Evolutionary conservation across 2,329 filamentous ascomycete genomes (phyloP).

Genomic region (Samsoniella hepiali): DNA sequence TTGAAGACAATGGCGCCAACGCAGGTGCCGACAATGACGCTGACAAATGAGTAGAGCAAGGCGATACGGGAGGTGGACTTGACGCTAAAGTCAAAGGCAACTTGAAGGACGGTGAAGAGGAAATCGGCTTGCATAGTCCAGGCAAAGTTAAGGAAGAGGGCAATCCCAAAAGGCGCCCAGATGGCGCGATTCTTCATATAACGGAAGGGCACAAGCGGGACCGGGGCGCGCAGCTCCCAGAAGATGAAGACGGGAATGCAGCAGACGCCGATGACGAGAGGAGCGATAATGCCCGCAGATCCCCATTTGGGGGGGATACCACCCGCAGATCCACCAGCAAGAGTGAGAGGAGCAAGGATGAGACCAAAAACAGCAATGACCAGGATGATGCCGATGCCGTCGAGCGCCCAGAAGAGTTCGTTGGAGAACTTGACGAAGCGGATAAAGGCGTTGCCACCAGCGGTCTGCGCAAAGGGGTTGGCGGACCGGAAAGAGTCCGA

Average conservation of each 20-base stretch:
- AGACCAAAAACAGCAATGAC: conserved; percentile 46
- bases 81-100: conserved; percentile 58
- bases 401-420: conserved; percentile 46
- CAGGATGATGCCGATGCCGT: conserved; percentile 44
- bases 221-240: conserved; percentile 46
- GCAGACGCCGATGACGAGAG: conserved; percentile 43
- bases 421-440: conserved; percentile 25
- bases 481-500: conserved; percentile 32
- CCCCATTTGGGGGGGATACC: conserved; percentile 36
- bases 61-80: conserved; percentile 56
- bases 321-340: conserved; percentile 38
- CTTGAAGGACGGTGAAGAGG: conserved; percentile 59
- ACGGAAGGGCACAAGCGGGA: conserved; percentile 57
- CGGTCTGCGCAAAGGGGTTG: conserved; percentile 21
- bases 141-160: conserved; percentile 51
- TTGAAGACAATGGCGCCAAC: conserved; percentile 56
- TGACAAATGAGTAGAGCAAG: conserved; percentile 56
- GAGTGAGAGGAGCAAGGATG: conserved; percentile 43
- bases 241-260: conserved; percentile 50
- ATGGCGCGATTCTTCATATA: conserved; percentile 62
- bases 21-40: conserved; percentile 55
- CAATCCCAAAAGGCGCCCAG: conserved; percentile 61
- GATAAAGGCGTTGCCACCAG: neutral
- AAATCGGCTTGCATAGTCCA: conserved; percentile 65
- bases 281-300: conserved; percentile 39